Percentiles rank a stretch among this genome's conserved stretches.
phyloP scores from a whole-genome alignment of 495 filamentous ascomycete species.

The Penicillium desertorum region DNA sequence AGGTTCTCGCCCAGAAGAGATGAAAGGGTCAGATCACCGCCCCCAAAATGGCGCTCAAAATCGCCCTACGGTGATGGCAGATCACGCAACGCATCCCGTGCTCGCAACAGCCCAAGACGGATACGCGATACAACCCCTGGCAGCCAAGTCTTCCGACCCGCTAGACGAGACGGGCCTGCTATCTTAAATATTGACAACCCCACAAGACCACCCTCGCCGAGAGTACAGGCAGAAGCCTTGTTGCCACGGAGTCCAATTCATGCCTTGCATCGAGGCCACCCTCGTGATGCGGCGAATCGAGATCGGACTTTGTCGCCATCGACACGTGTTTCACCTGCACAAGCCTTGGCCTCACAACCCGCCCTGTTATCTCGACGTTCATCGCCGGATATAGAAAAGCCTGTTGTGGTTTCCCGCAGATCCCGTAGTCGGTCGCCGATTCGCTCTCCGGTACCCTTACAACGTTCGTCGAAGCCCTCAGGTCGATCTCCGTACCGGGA shows the following conservation, averaged over 20 bases:
- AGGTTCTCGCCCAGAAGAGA: constrained; percentile 51
- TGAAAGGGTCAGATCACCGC: constrained; percentile 44
- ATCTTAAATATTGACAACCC: constrained; percentile 23
- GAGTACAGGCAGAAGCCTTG: background rate
- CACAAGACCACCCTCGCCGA: constrained; percentile 30
- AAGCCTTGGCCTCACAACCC: constrained; percentile 20
- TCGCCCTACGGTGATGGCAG: constrained; percentile 44
- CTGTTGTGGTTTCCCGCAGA: constrained; percentile 13
- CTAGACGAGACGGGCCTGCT: constrained; percentile 25
- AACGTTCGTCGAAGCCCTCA: constrained; percentile 11
- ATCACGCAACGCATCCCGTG: constrained; percentile 34
- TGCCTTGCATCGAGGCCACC: constrained; percentile 15
- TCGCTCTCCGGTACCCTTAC: constrained; percentile 11
- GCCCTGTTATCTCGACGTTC: constrained; percentile 31
- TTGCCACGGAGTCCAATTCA: constrained; percentile 19
- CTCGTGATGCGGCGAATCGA: constrained; percentile 5
- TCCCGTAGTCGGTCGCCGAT: constrained; percentile 26
- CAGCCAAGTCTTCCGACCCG: constrained; percentile 29
- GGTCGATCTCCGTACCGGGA: constrained; percentile 17
- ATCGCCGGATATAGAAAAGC: constrained; percentile 29
- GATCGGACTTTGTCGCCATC: constrained; percentile 15
- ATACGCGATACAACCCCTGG: constrained; percentile 35
- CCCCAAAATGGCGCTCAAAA: constrained; percentile 42
- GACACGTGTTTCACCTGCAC: constrained; percentile 26
- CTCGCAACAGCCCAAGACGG: constrained; percentile 37